phyloP scores from a whole-genome alignment of 2,329 filamentous ascomycete genomes.

The Monosporascus sp. region DNA sequence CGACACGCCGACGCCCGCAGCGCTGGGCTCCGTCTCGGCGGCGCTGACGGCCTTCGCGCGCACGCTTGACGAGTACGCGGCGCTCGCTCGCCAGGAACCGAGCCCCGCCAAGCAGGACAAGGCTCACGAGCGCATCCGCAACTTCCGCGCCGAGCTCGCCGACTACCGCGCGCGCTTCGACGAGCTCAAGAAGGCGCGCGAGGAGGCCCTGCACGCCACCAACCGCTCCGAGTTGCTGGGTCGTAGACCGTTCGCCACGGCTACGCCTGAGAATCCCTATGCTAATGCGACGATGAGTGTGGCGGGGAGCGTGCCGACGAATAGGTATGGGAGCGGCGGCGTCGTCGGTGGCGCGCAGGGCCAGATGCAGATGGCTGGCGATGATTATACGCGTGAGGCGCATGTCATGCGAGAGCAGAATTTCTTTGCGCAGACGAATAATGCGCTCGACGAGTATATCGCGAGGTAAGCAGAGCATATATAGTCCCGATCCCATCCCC shows the following conservation, averaged over 20 bases:
- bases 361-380: conserved; percentile 41
- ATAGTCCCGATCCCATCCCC: too few relatives aligned
- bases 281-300: conserved; percentile 45
- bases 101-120: conserved; percentile 90
- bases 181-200: conserved; percentile 67
- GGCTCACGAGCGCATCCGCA: conserved; percentile 76
- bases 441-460: conserved; percentile 88
- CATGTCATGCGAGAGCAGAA: conserved; percentile 85
- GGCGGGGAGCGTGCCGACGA: conserved; percentile 33
- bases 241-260: conserved; percentile 72
- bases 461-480: conserved; percentile 45
- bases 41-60: conserved; percentile 70
- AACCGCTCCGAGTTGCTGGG: conserved; percentile 81
- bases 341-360: conserved; percentile 22
- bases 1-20: conserved; percentile 52
- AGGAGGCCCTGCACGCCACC: conserved; percentile 61
- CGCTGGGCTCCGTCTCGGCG: conserved; percentile 63
- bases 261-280: conserved; percentile 88
- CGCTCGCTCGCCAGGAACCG: conserved; percentile 79
- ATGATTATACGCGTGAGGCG: conserved; percentile 66
- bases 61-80: conserved; percentile 87
- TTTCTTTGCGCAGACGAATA: conserved; percentile 78
- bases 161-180: conserved; percentile 78
- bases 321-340: conserved; percentile 33
- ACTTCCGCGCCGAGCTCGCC: conserved; percentile 75